These are phyloP conservation scores for Vitis vinifera DNA, from an alignment of 164 flowering plant species.

Conservation along the genomic window DNA sequence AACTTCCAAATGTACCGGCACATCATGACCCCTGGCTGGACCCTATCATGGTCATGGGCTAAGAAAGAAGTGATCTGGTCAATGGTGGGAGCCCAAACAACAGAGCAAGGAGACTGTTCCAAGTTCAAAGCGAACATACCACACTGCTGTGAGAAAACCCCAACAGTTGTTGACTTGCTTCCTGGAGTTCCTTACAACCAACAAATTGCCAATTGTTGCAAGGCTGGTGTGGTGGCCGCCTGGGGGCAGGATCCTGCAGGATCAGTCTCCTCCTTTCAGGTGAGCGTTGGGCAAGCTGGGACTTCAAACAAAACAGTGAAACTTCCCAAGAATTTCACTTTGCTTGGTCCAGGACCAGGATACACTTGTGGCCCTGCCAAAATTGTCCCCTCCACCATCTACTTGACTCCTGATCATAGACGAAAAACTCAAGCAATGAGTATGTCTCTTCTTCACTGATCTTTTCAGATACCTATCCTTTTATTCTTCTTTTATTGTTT, in stretches of 20 bases:
- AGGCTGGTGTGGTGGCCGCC: constrained; percentile 56
- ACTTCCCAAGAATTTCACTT: constrained; percentile 63
- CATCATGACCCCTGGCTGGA: constrained; percentile 68
- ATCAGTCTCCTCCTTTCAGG: constrained; percentile 58
- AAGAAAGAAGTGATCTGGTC: constrained; percentile 73
- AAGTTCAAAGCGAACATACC: constrained; percentile 59
- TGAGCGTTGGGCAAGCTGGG: constrained; percentile 64
- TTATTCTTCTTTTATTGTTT: too few relatives aligned
- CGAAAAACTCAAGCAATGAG: constrained; percentile 59
- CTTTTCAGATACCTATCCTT: too few relatives aligned
- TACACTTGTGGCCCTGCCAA: constrained; percentile 53
- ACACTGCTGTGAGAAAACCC: constrained; percentile 61
- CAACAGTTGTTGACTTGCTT: constrained; percentile 57
- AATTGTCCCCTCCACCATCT: constrained; percentile 46
- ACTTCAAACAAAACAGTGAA: constrained; percentile 65
- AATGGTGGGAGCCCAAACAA: constrained; percentile 63
- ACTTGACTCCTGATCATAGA: constrained; percentile 44
- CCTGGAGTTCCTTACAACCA: constrained; percentile 72
- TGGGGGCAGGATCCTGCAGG: constrained; percentile 65
- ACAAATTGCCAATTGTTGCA: constrained; percentile 62
- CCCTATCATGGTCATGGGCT: constrained; percentile 59
- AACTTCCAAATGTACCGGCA: constrained; percentile 69
- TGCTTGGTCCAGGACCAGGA: constrained; percentile 67
- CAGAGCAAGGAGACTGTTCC: constrained; percentile 73
- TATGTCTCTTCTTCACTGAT: constrained; percentile 21